Conservation (phyloP, 257 asterid species). For the Ballota nigra region DNA sequence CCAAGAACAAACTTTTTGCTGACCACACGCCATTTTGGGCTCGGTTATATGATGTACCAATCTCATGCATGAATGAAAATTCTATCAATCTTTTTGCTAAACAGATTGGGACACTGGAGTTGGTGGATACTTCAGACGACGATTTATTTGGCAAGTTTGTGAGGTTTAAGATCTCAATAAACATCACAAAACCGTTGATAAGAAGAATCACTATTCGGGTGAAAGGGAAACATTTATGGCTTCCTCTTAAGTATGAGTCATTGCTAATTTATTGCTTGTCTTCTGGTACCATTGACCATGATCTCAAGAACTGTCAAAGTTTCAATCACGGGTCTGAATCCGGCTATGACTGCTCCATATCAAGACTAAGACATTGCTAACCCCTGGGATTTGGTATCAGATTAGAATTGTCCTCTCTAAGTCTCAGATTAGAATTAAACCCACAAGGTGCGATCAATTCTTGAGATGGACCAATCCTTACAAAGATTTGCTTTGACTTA, state of each 20-base stretch:
- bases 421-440: too few relatives aligned
- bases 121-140: not conserved
- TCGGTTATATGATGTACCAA: not conserved
- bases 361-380: too few relatives aligned
- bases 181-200: not conserved
- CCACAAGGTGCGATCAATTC: too few relatives aligned
- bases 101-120: not conserved
- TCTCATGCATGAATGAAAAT: not conserved
- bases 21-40: not conserved
- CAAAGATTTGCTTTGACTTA: too few relatives aligned
- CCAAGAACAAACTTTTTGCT: too few relatives aligned
- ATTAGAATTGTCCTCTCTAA: too few relatives aligned
- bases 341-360: too few relatives aligned
- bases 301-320: not conserved
- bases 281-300: not conserved
- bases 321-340: too few relatives aligned
- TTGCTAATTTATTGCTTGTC: not conserved
- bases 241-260: too few relatives aligned
- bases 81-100: not conserved
- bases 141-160: not conserved
- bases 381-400: too few relatives aligned
- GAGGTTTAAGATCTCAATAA: not conserved
- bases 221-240: too few relatives aligned
- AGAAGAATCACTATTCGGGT: not conserved
- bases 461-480: too few relatives aligned